A percentile compares a stretch with the other conserved stretches of the same genome.
Conservation (phyloP, 305 asterid species). For the Salvia sclarea region DNA sequence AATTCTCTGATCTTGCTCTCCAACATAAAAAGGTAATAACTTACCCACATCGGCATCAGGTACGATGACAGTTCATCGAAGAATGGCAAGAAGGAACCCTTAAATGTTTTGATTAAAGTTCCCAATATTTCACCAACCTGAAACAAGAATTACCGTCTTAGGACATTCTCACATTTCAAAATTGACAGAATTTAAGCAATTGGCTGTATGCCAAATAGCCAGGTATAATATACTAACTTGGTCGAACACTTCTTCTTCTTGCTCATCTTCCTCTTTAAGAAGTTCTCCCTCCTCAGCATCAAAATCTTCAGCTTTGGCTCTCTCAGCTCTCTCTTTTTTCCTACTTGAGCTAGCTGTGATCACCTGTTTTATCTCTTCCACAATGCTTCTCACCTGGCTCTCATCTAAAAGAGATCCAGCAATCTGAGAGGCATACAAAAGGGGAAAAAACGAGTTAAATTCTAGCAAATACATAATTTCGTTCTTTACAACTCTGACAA, state of each 20-base stretch:
- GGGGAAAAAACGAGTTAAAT: conserved; percentile 10
- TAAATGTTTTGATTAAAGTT: conserved; percentile 76
- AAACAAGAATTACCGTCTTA: conserved; percentile 20
- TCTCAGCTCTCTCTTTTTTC: conserved; percentile 71
- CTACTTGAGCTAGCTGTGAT: conserved; percentile 90
- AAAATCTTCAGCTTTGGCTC: conserved; percentile 90
- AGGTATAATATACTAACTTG: conserved; percentile 52
- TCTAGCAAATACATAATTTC: conserved; percentile 8
- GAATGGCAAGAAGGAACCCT: conserved; percentile 83
- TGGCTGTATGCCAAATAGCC: not conserved
- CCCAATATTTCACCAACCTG: conserved; percentile 91
- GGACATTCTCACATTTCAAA: not conserved
- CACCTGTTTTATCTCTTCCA: conserved; percentile 82
- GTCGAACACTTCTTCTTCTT: conserved; percentile 94
- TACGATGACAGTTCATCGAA: conserved; percentile 79
- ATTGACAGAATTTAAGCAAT: not conserved
- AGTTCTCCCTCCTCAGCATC: conserved; percentile 91
- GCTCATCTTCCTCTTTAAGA: conserved; percentile 92
- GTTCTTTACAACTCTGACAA: not conserved
- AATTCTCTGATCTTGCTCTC: not conserved
- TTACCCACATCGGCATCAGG: conserved; percentile 95
- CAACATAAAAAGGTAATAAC: conserved; percentile 33
- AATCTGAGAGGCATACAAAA: conserved; percentile 46
- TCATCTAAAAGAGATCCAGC: conserved; percentile 80
- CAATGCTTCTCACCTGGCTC: conserved; percentile 80